These are phyloP conservation scores for Rhynchosporium secalis DNA, from an alignment of 2,329 filamentous ascomycete species.

Conservation along the genomic window DNA sequence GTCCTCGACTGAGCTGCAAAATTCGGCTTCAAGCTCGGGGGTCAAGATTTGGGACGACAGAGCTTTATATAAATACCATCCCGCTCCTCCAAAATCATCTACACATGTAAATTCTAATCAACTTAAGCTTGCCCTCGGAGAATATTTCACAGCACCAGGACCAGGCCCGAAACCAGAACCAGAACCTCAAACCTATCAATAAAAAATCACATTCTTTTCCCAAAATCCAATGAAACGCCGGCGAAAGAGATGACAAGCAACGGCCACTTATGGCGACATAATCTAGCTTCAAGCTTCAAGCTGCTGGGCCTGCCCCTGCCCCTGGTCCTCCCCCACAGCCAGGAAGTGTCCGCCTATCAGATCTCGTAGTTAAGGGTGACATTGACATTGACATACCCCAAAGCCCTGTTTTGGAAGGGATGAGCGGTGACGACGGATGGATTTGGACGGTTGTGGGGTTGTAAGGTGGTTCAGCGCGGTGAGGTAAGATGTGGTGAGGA, in stretches of 20 bases:
- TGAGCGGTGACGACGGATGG: not conserved
- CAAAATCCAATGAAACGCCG: not conserved
- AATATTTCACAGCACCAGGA: not conserved
- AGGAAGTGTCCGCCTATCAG: not conserved
- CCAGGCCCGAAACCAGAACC: not conserved
- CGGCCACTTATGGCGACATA: slow-evolving; percentile 5
- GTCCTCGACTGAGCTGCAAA: not conserved
- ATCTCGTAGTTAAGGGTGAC: not conserved
- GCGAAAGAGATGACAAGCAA: not conserved
- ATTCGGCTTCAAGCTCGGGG: not conserved
- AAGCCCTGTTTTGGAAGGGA: not conserved
- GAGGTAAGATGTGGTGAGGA: slow-evolving; percentile 2
- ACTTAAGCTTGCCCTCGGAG: not conserved
- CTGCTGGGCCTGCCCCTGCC: not conserved
- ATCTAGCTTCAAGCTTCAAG: not conserved
- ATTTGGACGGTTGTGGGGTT: not conserved
- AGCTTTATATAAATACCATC: not conserved
- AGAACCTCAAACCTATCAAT: not conserved
- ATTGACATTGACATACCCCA: not conserved
- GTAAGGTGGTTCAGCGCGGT: not conserved
- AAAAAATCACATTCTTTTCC: too few species aligned
- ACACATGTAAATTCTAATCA: not conserved
- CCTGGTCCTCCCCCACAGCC: not conserved
- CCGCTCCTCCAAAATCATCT: not conserved
- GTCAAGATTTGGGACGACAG: not conserved